phyloP scores from a whole-genome alignment of 2,329 filamentous ascomycete genomes.

The Alternaria burnsii region DNA sequence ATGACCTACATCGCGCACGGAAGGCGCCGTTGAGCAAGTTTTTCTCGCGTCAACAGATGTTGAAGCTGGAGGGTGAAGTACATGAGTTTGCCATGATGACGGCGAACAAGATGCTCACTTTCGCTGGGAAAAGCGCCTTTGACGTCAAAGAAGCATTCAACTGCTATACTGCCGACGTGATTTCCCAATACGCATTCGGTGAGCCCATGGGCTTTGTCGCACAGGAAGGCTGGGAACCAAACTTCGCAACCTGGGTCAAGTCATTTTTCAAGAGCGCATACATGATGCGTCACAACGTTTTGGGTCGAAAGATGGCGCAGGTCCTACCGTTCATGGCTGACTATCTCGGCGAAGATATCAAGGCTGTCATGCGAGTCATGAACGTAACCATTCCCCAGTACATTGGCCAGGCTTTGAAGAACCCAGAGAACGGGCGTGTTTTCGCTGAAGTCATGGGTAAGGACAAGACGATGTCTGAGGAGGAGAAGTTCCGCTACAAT shows the following conservation, averaged over 20 bases:
- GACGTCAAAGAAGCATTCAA: conserved; percentile 42
- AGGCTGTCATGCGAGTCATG: conserved; percentile 36
- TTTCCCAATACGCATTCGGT: conserved; percentile 38
- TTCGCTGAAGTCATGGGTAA: conserved; percentile 34
- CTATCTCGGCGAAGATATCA: conserved; percentile 38
- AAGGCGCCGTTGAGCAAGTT: conserved; percentile 46
- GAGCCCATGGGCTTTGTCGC: conserved; percentile 40
- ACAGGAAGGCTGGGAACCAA: conserved; percentile 39
- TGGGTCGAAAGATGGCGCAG: conserved; percentile 34
- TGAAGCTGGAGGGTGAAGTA: conserved; percentile 36
- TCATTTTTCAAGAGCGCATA: conserved; percentile 39
- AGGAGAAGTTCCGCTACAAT: conserved; percentile 34
- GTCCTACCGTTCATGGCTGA: conserved; percentile 38
- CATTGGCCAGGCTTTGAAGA: conserved; percentile 31
- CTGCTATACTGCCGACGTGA: conserved; percentile 39
- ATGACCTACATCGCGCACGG: conserved; percentile 46
- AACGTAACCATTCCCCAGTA: conserved; percentile 38
- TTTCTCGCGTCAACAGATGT: conserved; percentile 46
- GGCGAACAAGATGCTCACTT: conserved; percentile 29
- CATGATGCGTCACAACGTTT: conserved; percentile 39
- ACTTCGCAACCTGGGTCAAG: conserved; percentile 38
- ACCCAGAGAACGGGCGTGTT: conserved; percentile 36
- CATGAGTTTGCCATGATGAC: conserved; percentile 28
- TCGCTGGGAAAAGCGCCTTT: conserved; percentile 30
- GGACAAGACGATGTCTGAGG: conserved; percentile 28